phyloP scores from a whole-genome alignment of 495 filamentous ascomycete genomes.

The Chaetomium fimeti region DNA sequence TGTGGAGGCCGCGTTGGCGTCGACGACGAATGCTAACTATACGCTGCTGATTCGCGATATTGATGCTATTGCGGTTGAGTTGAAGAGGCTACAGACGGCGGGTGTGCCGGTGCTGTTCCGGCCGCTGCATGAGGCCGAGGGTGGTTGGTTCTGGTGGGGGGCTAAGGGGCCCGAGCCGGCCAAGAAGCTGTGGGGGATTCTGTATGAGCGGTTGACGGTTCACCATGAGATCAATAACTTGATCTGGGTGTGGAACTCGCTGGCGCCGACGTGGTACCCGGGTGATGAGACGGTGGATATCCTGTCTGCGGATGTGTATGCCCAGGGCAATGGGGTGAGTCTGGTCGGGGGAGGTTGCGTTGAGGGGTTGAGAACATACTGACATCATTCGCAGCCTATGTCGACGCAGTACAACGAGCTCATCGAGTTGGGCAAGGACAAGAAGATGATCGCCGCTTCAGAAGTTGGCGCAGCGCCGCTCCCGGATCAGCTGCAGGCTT shows the following conservation, averaged over 20 bases:
- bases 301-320: conserved; percentile 40
- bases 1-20: conserved; percentile 37
- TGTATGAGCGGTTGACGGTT: conserved; percentile 46
- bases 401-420: conserved; percentile 46
- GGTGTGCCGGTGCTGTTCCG: conserved; percentile 46
- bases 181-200: conserved; percentile 43
- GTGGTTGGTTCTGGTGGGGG: conserved; percentile 56
- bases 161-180: conserved; percentile 46
- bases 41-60: conserved; percentile 49
- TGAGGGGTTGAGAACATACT: not conserved
- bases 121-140: conserved; percentile 52
- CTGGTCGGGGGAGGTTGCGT: not conserved
- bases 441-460: conserved; percentile 48
- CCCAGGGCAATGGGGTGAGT: conserved; percentile 38
- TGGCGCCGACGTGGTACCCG: conserved; percentile 47
- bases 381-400: conserved; percentile 32
- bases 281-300: conserved; percentile 47
- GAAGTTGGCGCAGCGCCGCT: conserved; percentile 49
- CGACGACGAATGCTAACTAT: conserved; percentile 45
- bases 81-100: conserved; percentile 42
- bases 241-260: conserved; percentile 54
- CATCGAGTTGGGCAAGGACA: conserved; percentile 43
- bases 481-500: conserved; percentile 42
- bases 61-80: conserved; percentile 49
- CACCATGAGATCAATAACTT: conserved; percentile 47